phyloP scores from a whole-genome alignment of 2,329 filamentous ascomycete species.

The Alternaria ventricosa region DNA sequence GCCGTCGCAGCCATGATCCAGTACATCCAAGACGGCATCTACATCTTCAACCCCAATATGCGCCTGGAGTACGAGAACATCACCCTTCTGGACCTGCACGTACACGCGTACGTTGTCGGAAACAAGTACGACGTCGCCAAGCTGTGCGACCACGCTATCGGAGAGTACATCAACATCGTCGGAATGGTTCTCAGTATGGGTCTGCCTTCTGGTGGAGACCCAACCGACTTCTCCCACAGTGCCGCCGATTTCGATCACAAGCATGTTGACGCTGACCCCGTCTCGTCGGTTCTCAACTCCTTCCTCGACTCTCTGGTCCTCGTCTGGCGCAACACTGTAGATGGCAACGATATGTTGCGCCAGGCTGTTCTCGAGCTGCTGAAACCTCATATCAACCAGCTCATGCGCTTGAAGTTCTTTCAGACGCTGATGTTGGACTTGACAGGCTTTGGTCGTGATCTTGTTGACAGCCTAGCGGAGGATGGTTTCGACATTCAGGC shows the following conservation, averaged over 20 bases:
- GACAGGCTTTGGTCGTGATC: constrained; percentile 19
- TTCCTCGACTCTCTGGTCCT: constrained; percentile 31
- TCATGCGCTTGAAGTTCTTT: constrained; percentile 22
- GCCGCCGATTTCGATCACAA: not conserved
- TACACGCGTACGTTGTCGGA: constrained; percentile 33
- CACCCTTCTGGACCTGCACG: constrained; percentile 32
- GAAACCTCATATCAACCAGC: constrained; percentile 18
- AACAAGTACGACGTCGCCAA: constrained; percentile 26
- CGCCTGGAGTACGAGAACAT: constrained; percentile 15
- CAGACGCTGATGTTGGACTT: constrained; percentile 21
- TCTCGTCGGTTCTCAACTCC: constrained; percentile 1
- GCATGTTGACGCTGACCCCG: not conserved
- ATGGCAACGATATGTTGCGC: constrained; percentile 22
- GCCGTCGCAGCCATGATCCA: constrained; percentile 25
- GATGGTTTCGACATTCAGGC: constrained; percentile 28
- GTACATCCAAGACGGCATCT: constrained; percentile 27
- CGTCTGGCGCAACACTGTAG: constrained; percentile 29
- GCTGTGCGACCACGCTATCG: constrained; percentile 17
- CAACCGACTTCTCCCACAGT: not conserved
- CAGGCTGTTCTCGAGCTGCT: constrained; percentile 22
- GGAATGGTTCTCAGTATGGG: constrained; percentile 12
- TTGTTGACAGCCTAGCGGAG: constrained; percentile 21
- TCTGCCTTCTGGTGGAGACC: not conserved
- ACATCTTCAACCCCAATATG: constrained; percentile 21
- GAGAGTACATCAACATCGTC: constrained; percentile 19